Conservation (phyloP, 495 filamentous ascomycete species). For the Podospora didyma region DNA sequence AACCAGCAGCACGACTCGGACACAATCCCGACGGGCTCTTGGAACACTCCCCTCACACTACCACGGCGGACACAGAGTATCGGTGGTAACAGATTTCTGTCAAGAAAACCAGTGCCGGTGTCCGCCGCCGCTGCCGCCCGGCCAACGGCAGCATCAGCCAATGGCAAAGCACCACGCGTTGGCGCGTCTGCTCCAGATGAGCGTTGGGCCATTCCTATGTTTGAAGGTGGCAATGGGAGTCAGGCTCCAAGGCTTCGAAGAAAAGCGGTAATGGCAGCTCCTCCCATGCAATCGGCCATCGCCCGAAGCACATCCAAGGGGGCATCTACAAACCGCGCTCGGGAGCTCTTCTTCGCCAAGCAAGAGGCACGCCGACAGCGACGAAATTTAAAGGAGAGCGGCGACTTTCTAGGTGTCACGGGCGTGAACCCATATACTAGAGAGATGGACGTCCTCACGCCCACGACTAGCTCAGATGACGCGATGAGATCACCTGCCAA, state of each 20-base stretch:
- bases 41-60: slow-evolving; percentile 18
- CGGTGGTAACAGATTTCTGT: neutral
- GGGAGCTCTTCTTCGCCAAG: slow-evolving; percentile 29
- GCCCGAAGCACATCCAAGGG: neutral
- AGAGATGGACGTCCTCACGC: slow-evolving; percentile 40
- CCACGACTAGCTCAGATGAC: slow-evolving; percentile 34
- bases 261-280: neutral
- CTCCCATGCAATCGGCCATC: neutral
- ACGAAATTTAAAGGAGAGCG: slow-evolving; percentile 37
- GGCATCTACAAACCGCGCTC: slow-evolving; percentile 10
- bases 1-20: slow-evolving; percentile 14
- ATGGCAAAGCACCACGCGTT: neutral
- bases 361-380: slow-evolving; percentile 36
- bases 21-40: slow-evolving; percentile 12
- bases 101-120: neutral
- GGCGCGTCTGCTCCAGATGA: neutral
- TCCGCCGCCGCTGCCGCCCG: neutral
- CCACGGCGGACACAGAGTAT: slow-evolving; percentile 15
- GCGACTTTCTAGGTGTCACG: slow-evolving; percentile 52
- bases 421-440: slow-evolving; percentile 54
- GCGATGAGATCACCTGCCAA: slow-evolving; percentile 8
- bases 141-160: neutral
- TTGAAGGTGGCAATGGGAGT: neutral
- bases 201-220: neutral
- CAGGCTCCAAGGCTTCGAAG: neutral